Conservation (phyloP, 2,329 filamentous ascomycete species). For the Lecanosticta acicola region DNA sequence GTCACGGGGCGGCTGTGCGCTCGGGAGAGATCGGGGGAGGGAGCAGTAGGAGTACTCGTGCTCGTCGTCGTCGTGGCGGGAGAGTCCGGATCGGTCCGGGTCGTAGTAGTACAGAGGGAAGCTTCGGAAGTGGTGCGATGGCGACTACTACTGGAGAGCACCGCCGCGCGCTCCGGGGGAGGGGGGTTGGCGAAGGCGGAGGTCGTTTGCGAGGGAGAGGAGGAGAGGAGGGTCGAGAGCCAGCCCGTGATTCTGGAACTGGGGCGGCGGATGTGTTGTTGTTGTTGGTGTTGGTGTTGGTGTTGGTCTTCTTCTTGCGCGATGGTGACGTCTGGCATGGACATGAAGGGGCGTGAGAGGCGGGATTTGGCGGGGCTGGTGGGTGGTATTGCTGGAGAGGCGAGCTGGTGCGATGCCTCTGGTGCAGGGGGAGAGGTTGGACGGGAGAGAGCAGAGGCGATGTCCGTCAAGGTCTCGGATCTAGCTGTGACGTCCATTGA, state of each 20-base stretch:
- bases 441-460: conserved; percentile 43
- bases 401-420: too few species aligned
- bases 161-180: too few species aligned
- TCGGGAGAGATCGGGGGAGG: conserved; percentile 19
- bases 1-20: conserved; percentile 27
- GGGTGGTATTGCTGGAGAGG: too few species aligned
- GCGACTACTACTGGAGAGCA: too few species aligned
- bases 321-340: conserved; percentile 15
- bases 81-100: conserved; percentile 19
- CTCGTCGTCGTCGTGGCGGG: conserved; percentile 14
- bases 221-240: conserved; percentile 25
- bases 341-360: conserved; percentile 19
- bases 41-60: conserved; percentile 11
- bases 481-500: conserved; percentile 42
- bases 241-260: conserved; percentile 25
- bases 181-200: not conserved
- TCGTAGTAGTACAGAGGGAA: conserved; percentile 20
- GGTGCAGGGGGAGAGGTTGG: conserved; percentile 34
- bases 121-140: conserved; percentile 15
- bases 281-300: conserved; percentile 1
- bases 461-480: conserved; percentile 44
- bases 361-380: conserved; percentile 15
- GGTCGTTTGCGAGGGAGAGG: conserved; percentile 10
- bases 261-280: conserved; percentile 1
- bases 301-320: conserved; percentile 1